Percentiles rank a stretch among this genome's conserved stretches.
Conservation (phyloP, 305 asterid species). For the Petunia hybrid region DNA sequence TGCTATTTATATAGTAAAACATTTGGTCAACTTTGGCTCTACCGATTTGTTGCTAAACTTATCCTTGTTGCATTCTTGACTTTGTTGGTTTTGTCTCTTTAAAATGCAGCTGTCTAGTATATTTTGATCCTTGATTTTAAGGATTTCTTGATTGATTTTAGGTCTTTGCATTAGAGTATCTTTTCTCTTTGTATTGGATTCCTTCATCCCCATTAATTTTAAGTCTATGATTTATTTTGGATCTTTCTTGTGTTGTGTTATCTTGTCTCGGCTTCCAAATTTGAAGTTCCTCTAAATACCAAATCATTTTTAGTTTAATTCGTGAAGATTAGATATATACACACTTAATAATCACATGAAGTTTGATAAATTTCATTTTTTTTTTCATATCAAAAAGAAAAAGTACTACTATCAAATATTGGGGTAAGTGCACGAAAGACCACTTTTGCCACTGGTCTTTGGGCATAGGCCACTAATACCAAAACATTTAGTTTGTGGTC, state of each 20-base stretch:
- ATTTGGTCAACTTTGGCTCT: conserved; percentile 11
- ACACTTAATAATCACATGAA: no score
- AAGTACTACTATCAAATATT: no score
- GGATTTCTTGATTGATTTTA: conserved; percentile 9
- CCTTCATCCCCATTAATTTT: background rate
- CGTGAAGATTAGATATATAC: no score
- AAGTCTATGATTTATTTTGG: no score
- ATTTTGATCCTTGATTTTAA: background rate
- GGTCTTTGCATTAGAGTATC: background rate
- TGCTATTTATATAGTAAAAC: conserved; percentile 8
- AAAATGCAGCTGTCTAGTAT: background rate
- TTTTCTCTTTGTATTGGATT: background rate
- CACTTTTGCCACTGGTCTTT: no score
- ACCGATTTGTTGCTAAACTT: background rate
- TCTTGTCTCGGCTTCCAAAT: background rate
- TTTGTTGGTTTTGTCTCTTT: background rate
- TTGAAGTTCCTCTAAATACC: no score
- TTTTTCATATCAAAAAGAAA: no score
- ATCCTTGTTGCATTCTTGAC: background rate
- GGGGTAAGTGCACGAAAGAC: no score
- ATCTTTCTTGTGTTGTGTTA: no score
- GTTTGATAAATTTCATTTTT: no score
- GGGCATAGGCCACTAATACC: no score
- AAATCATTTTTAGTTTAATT: background rate
- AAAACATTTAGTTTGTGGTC: no score